phyloP scores from a whole-genome alignment of 164 flowering plant species.

The Stephania japonica region DNA sequence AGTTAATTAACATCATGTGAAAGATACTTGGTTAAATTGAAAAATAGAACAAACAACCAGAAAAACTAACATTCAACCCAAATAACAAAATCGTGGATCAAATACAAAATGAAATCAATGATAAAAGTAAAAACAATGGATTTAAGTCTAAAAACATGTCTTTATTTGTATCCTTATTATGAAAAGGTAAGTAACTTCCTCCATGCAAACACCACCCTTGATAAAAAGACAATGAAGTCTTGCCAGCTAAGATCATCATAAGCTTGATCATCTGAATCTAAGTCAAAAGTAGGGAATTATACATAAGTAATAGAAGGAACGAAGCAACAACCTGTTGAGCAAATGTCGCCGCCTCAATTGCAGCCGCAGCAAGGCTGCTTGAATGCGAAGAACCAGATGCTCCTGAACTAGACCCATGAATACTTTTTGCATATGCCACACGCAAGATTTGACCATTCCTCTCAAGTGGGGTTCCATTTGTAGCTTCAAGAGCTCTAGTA shows the following conservation, averaged over 20 bases:
- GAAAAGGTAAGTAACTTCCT: background rate
- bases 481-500: conserved; percentile 87
- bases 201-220: background rate
- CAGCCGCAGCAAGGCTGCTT: conserved; percentile 99
- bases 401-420: conserved; percentile 81
- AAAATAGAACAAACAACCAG: background rate
- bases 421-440: conserved; percentile 96
- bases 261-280: background rate
- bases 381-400: conserved; percentile 66
- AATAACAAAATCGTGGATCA: no score
- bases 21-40: no score
- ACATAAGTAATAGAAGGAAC: background rate
- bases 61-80: background rate
- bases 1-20: no score
- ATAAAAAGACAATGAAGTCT: background rate
- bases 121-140: background rate
- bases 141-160: background rate
- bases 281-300: background rate
- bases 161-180: background rate
- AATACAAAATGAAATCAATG: background rate
- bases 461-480: conserved; percentile 93
- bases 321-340: conserved; percentile 71
- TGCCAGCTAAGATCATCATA: background rate
- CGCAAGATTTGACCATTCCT: conserved; percentile 92
- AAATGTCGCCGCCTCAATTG: conserved; percentile 98